These are phyloP conservation scores for Astrephomene gubernaculifera DNA, from an alignment of 139 green algal species.

Conservation along the genomic window DNA sequence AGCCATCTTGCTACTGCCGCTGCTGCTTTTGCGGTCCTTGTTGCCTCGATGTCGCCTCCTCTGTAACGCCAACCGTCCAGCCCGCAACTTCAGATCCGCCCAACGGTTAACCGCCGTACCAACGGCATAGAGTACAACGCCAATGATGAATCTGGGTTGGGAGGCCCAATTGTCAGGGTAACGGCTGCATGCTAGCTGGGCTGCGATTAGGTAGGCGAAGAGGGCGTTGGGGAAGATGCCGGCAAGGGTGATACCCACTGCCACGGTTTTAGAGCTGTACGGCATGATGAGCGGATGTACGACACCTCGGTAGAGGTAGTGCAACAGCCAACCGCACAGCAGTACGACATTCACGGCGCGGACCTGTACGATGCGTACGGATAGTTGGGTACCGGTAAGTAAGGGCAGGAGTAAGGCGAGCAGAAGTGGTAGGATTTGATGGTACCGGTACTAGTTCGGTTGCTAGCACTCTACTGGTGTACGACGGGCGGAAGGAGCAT, in stretches of 20 bases:
- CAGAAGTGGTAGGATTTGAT: background rate
- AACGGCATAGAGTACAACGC: conserved; percentile 3
- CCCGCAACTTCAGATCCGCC: conserved; percentile 37
- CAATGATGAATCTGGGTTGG: conserved; percentile 34
- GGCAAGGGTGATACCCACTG: conserved; percentile 25
- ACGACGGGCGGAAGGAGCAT: background rate
- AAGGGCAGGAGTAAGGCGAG: too few relatives aligned
- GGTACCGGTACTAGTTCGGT: background rate
- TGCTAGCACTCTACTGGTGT: background rate
- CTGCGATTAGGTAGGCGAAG: conserved; percentile 34
- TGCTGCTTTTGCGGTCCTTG: too few relatives aligned
- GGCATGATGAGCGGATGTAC: conserved; percentile 35
- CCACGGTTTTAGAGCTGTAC: conserved; percentile 23
- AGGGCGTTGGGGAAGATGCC: conserved; percentile 39
- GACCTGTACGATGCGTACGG: background rate
- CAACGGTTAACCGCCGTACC: conserved; percentile 27
- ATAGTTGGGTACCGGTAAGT: too few relatives aligned
- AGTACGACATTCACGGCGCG: conserved; percentile 27
- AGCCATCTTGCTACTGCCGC: too few relatives aligned
- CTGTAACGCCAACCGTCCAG: background rate
- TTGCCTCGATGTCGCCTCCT: too few relatives aligned
- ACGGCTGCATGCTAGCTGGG: conserved; percentile 19
- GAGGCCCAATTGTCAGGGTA: conserved; percentile 11
- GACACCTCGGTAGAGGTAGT: conserved; percentile 38
- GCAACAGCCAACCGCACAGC: conserved; percentile 29